These are phyloP conservation scores for Diaporthe ampelina DNA, from an alignment of 2,329 filamentous ascomycete genomes.

Conservation along the genomic window DNA sequence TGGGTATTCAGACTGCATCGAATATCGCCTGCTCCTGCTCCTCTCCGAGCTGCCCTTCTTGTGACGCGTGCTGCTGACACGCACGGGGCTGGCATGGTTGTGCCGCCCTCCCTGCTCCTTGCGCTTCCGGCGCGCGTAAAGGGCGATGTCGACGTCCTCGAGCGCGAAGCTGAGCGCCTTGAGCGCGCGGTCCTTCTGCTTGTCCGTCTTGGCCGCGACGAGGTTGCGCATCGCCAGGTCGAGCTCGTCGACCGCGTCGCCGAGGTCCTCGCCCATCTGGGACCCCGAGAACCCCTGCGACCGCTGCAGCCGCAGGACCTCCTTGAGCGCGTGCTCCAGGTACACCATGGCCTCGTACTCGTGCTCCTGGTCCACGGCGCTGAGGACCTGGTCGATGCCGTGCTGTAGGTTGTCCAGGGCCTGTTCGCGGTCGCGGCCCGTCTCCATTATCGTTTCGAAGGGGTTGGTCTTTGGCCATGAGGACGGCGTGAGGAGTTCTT, in stretches of 20 bases:
- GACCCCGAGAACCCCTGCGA: slow-evolving; percentile 20
- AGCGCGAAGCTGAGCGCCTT: slow-evolving; percentile 31
- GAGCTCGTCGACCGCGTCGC: slow-evolving; percentile 37
- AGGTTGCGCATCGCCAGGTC: slow-evolving; percentile 29
- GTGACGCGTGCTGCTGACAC: neutral
- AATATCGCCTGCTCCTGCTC: slow-evolving; percentile 32
- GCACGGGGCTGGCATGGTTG: neutral
- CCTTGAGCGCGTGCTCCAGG: slow-evolving; percentile 33
- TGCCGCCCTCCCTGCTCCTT: slow-evolving; percentile 1
- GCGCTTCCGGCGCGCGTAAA: slow-evolving; percentile 13
- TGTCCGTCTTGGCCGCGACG: slow-evolving; percentile 33
- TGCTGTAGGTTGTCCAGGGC: slow-evolving; percentile 37
- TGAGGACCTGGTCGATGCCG: slow-evolving; percentile 34
- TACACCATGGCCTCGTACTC: slow-evolving; percentile 35
- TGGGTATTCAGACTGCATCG: slow-evolving; percentile 23
- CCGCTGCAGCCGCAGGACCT: slow-evolving; percentile 36
- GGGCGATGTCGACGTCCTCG: slow-evolving; percentile 31
- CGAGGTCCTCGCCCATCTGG: slow-evolving; percentile 32
- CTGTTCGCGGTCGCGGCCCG: slow-evolving; percentile 30
- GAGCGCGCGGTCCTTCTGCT: slow-evolving; percentile 33
- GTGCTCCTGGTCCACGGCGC: slow-evolving; percentile 28
- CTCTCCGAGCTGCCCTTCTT: neutral
- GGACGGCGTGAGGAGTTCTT: slow-evolving; percentile 18
- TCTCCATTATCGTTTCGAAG: slow-evolving; percentile 29
- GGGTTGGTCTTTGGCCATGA: slow-evolving; percentile 16